phyloP scores from a whole-genome alignment of 78 protist genomes.

The Dictyostelium capitatum region DNA sequence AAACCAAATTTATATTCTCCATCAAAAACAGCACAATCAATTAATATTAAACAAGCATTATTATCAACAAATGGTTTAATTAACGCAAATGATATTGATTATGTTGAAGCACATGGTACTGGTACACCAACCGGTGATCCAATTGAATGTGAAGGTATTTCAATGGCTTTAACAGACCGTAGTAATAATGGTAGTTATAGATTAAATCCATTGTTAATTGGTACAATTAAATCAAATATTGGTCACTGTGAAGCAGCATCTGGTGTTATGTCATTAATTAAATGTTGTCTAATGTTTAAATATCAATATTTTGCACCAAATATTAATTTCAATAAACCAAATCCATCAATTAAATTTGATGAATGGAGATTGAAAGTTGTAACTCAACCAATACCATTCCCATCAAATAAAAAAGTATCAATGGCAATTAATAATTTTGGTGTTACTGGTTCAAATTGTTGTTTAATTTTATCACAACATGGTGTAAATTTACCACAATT shows the following conservation, averaged over 20 bases:
- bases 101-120: constrained; percentile 80
- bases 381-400: constrained; percentile 29
- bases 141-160: constrained; percentile 57
- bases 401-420: not conserved
- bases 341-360: constrained; percentile 55
- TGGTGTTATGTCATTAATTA: constrained; percentile 79
- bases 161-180: not conserved
- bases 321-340: constrained; percentile 2
- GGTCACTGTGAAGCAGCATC: constrained; percentile 92
- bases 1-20: not conserved
- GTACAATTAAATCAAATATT: constrained; percentile 83
- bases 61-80: not conserved
- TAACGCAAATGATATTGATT: constrained; percentile 22
- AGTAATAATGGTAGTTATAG: too few species aligned
- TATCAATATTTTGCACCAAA: constrained; percentile 1
- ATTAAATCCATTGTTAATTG: constrained; percentile 18
- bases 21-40: not conserved
- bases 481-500: constrained; percentile 77
- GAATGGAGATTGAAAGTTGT: constrained; percentile 69
- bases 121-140: constrained; percentile 84
- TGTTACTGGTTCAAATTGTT: constrained; percentile 24
- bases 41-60: not conserved
- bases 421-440: constrained; percentile 82
- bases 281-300: constrained; percentile 47
- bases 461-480: constrained; percentile 79